Percentiles rank a stretch among this genome's conserved stretches.
phyloP scores from a whole-genome alignment of 2,329 filamentous ascomycete species.

The Diplodia sapinea region DNA sequence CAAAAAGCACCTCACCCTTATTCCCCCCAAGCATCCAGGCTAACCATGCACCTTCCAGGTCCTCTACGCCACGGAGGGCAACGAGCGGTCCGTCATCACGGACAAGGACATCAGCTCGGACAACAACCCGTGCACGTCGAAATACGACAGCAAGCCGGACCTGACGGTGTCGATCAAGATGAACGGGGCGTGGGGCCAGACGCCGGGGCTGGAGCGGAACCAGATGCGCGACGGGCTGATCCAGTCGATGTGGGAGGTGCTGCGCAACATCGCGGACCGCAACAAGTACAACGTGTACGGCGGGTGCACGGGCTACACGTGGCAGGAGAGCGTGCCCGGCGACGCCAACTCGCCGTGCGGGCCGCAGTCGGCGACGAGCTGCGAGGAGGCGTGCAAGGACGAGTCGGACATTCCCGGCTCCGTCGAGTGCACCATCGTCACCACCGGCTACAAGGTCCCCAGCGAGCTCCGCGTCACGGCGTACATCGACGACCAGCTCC shows the following conservation, averaged over 20 bases:
- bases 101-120: not conserved
- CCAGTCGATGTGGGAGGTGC: constrained; percentile 16
- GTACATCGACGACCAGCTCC: constrained; percentile 1
- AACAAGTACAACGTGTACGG: constrained; percentile 12
- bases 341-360: no score
- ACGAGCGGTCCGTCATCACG: constrained; percentile 14
- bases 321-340: not conserved
- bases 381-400: constrained; percentile 7
- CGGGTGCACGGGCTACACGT: not conserved
- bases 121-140: constrained; percentile 18
- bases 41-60: no score
- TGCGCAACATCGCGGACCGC: not conserved
- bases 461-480: constrained; percentile 1
- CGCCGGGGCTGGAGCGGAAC: constrained; percentile 2
- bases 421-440: not conserved
- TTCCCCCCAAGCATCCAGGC: no score
- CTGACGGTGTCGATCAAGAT: constrained; percentile 10
- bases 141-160: not conserved
- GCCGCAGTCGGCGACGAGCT: not conserved
- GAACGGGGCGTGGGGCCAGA: constrained; percentile 24
- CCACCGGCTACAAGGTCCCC: not conserved
- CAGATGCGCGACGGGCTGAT: constrained; percentile 24
- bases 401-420: not conserved
- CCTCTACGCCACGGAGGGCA: constrained; percentile 13
- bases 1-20: no score